Evolutionary conservation across 192 early-diverging fungal species (phyloP).

Genomic region (Spizellomyces sp.): DNA sequence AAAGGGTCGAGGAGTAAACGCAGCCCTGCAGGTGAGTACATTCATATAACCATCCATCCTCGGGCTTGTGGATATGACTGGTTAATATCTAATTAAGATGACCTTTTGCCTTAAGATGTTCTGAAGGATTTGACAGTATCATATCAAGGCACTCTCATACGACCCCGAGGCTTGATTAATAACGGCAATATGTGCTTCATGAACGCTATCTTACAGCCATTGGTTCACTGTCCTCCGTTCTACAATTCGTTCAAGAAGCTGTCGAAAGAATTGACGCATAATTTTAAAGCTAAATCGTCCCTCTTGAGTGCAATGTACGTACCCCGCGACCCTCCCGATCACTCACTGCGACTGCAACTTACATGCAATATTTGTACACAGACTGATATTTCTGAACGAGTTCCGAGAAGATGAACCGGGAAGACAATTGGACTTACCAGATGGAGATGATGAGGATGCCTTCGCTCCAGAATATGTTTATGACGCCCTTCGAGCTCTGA

Average conservation of each 20-base stretch:
- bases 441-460: slow-evolving; percentile 32
- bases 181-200: slow-evolving; percentile 98
- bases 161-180: slow-evolving; percentile 93
- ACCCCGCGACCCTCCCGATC: neutral
- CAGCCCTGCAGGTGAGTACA: neutral
- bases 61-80: neutral
- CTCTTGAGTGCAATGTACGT: slow-evolving; percentile 85
- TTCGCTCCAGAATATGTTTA: slow-evolving; percentile 96
- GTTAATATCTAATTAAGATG: too few relatives aligned
- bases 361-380: slow-evolving; percentile 12
- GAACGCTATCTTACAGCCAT: slow-evolving; percentile 94
- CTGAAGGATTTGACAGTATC: slow-evolving; percentile 16
- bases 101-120: slow-evolving; percentile 4
- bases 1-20: neutral
- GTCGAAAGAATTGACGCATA: slow-evolving; percentile 60
- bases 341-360: neutral
- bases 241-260: slow-evolving; percentile 81
- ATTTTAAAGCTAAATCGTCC: slow-evolving; percentile 64
- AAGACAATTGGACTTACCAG: slow-evolving; percentile 4
- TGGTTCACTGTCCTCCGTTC: slow-evolving; percentile 90
- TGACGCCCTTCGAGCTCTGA: slow-evolving; percentile 76
- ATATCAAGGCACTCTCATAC: slow-evolving; percentile 35
- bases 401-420: slow-evolving; percentile 45
- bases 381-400: slow-evolving; percentile 64
- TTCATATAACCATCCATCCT: neutral